Evolutionary conservation across 2,329 filamentous ascomycete genomes (phyloP).

Genomic region (Cordyceps fumosorosea): DNA sequence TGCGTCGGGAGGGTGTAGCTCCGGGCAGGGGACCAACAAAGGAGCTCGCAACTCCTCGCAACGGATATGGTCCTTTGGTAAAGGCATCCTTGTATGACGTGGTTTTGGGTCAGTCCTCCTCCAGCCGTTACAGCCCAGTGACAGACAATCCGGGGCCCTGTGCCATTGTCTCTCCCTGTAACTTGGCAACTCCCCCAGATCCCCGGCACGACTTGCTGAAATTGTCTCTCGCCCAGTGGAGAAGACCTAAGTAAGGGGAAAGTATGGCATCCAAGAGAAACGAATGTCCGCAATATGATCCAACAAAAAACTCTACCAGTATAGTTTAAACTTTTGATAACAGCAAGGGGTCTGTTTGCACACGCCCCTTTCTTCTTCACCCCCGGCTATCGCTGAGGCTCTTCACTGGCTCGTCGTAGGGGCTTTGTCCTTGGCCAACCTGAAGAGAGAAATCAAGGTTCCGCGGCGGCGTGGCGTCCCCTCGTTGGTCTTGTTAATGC

Average conservation of each 20-base stretch:
- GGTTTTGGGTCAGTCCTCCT: too few species aligned
- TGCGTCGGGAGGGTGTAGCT: too few species aligned
- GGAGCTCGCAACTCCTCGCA: too few species aligned
- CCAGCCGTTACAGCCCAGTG: too few species aligned
- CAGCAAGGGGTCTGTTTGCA: not conserved
- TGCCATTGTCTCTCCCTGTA: not conserved
- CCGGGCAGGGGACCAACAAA: too few species aligned
- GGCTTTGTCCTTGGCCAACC: not conserved
- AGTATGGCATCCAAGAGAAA: too few species aligned
- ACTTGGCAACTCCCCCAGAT: too few species aligned
- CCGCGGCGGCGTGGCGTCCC: not conserved
- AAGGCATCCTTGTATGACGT: too few species aligned
- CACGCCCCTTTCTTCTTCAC: not conserved
- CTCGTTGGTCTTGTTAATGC: not conserved
- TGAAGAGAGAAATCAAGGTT: not conserved
- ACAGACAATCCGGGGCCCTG: too few species aligned
- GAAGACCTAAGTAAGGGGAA: not conserved
- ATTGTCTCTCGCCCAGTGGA: not conserved
- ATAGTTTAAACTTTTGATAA: too few species aligned
- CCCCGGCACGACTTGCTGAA: not conserved
- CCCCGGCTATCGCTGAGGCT: not conserved
- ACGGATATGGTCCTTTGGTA: too few species aligned
- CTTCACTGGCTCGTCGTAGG: not conserved
- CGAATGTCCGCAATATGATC: too few species aligned
- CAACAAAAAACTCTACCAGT: not conserved